A percentile compares a stretch with the other conserved stretches of the same genome.
These are phyloP conservation scores for Leavenworthia alabamica DNA, from an alignment of 345 rosid species.

Conservation along the genomic window DNA sequence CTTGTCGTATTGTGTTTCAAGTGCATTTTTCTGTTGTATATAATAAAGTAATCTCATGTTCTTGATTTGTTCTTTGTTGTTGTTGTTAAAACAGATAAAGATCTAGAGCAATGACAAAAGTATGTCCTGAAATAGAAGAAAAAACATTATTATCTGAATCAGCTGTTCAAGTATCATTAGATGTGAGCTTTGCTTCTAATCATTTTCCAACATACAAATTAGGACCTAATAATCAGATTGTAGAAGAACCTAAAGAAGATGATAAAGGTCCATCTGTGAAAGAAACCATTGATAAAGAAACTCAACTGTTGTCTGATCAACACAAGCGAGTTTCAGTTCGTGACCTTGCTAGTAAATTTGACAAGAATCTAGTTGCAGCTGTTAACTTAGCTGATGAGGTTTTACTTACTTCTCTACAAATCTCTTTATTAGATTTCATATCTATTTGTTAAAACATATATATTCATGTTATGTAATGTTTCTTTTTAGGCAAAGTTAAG, in stretches of 20 bases:
- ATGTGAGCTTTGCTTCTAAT: conserved; percentile 77
- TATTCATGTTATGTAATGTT: not conserved
- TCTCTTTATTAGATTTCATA: not conserved
- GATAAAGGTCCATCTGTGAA: conserved; percentile 63
- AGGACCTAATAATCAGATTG: conserved; percentile 87
- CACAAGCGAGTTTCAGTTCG: conserved; percentile 97
- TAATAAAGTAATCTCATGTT: not conserved
- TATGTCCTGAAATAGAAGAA: conserved; percentile 31
- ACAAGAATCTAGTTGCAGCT: conserved; percentile 82
- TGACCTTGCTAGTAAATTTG: conserved; percentile 92
- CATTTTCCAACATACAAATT: conserved; percentile 77
- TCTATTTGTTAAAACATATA: not conserved
- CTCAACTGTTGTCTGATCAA: conserved; percentile 60
- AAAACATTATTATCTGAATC: conserved; percentile 18
- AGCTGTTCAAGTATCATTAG: conserved; percentile 65
- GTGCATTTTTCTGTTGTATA: not conserved
- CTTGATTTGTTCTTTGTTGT: not conserved
- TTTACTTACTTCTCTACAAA: conserved; percentile 2
- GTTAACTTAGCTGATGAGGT: conserved; percentile 87
- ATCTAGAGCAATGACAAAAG: conserved; percentile 22
- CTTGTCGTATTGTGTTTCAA: conserved; percentile 22
- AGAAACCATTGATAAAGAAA: conserved; percentile 81
- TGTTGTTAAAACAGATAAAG: not conserved
- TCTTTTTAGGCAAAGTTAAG: conserved; percentile 60
- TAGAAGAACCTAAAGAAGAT: conserved; percentile 80